A percentile compares a stretch with the other conserved stretches of the same genome.
These are phyloP conservation scores for Tricholomella constricta DNA, from an alignment of 768 basidiomycete species.

Conservation along the genomic window DNA sequence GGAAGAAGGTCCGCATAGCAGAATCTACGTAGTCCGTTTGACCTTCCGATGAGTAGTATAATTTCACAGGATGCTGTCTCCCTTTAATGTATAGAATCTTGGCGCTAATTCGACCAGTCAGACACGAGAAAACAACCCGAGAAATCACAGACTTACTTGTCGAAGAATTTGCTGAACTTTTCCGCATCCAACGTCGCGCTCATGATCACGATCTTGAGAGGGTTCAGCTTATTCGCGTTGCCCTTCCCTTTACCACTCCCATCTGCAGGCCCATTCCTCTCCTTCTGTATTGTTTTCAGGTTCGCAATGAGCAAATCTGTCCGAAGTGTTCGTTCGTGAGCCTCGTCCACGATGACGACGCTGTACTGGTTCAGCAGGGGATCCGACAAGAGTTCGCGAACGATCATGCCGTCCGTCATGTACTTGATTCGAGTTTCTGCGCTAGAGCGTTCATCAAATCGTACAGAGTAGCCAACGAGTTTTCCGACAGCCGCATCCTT, in stretches of 20 bases:
- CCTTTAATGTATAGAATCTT: constrained; percentile 91
- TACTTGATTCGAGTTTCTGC: constrained; percentile 88
- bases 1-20: constrained; percentile 90
- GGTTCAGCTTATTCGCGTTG: constrained; percentile 43
- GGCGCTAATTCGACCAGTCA: constrained; percentile 55
- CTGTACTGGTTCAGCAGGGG: constrained; percentile 78
- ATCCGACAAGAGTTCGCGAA: constrained; percentile 87
- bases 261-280: constrained; percentile 51
- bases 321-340: constrained; percentile 92
- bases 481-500: constrained; percentile 71
- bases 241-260: constrained; percentile 48
- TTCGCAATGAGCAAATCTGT: constrained; percentile 94
- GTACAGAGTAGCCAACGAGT: constrained; percentile 90
- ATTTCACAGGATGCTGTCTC: constrained; percentile 87
- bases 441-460: constrained; percentile 85
- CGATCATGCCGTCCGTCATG: constrained; percentile 97
- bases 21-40: constrained; percentile 87
- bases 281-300: constrained; percentile 77
- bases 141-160: constrained; percentile 55
- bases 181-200: constrained; percentile 96
- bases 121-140: background rate
- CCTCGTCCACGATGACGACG: constrained; percentile 92
- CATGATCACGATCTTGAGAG: constrained; percentile 94
- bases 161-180: constrained; percentile 88
- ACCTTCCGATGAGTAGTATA: constrained; percentile 73